Evolutionary conservation across 2,329 filamentous ascomycete genomes (phyloP).

Genomic region (Elsinoe batatas): DNA sequence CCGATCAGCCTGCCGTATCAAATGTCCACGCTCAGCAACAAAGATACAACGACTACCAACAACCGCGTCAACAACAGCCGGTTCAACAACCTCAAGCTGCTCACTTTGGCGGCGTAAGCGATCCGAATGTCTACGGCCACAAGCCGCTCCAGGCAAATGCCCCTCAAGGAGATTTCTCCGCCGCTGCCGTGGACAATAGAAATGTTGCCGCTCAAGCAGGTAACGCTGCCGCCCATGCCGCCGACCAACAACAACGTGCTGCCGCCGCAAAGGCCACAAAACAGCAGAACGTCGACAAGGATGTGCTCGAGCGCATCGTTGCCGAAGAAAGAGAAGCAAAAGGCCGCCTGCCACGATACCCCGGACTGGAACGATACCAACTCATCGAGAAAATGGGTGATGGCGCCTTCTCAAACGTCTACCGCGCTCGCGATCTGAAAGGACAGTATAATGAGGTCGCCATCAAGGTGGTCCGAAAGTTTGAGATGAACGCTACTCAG

Average conservation of each 20-base stretch:
- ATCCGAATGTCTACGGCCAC: slow-evolving; percentile 52
- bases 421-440: slow-evolving; percentile 68
- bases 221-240: slow-evolving; percentile 53
- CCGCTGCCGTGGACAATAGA: slow-evolving; percentile 49
- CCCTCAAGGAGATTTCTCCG: slow-evolving; percentile 50
- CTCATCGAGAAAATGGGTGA: slow-evolving; percentile 97
- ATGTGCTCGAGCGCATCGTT: slow-evolving; percentile 73
- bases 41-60: slow-evolving; percentile 36
- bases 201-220: slow-evolving; percentile 61
- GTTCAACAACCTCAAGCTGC: slow-evolving; percentile 43
- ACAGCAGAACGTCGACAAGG: slow-evolving; percentile 44
- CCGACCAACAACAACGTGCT: slow-evolving; percentile 51
- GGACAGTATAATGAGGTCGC: slow-evolving; percentile 71
- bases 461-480: slow-evolving; percentile 98
- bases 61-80: slow-evolving; percentile 25
- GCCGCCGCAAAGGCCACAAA: slow-evolving; percentile 27
- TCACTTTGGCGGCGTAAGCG: slow-evolving; percentile 37
- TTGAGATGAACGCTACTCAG: slow-evolving; percentile 98
- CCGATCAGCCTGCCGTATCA: slow-evolving; percentile 53
- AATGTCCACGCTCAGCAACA: slow-evolving; percentile 55
- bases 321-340: slow-evolving; percentile 83
- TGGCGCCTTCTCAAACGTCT: slow-evolving; percentile 97
- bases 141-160: slow-evolving; percentile 41
- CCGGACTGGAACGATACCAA: slow-evolving; percentile 75
- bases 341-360: slow-evolving; percentile 76